Evolutionary conservation across 441 rosid species (phyloP), one percentile per base, ranked within the genome.

Genomic region (Brassica balearica): DNA sequence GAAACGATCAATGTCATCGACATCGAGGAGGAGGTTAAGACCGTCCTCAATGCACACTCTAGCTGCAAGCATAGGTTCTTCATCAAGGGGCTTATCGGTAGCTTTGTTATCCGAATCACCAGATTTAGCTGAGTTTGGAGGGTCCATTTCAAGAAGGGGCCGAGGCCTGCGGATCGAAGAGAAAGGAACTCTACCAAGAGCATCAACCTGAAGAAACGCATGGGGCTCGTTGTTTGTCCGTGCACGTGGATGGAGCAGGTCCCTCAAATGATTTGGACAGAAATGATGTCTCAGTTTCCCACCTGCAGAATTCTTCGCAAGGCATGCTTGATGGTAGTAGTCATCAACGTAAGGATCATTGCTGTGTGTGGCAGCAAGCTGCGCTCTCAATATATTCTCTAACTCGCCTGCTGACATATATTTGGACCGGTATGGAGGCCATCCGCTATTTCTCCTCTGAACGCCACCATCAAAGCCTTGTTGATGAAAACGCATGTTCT

Each of bases 11-110:
- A 91, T 89, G 83, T 95, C 99, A 77, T 91, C 96, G 48, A 93
- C 90, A 74, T 95, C 97, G 75, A 90, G 95, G 29, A 95, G 98
- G 32, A 90, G 92, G 84, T 86, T 90, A 68, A 90, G 85, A 74
- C 97, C 93, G 78, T 95, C 98, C 85, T 95, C 98, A 59, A 92
- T 90, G 27, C 89, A 82, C 71, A 95, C 96, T 81, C 99, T 88
- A 75, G 98, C 98, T 48, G 96, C 97, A 86, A 93, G 98, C 96
- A 95, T 85, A 0, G 98, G 98, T 77, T 95, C 99, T 83, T 90
- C 90, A 77, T 93, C 99, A 68, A 95, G 86, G 65, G 99, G 96
- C 84, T 87, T 93, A 87, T 87, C 95, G 19, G 87, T 72, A 65
- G 73, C 87, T 73, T 79, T 88, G 46, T 87, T 88, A 72, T 91